A percentile compares a stretch with the other conserved stretches of the same genome.
Evolutionary conservation across 305 asterid genomes (phyloP).

Genomic region (Fraxinus baroniana): DNA sequence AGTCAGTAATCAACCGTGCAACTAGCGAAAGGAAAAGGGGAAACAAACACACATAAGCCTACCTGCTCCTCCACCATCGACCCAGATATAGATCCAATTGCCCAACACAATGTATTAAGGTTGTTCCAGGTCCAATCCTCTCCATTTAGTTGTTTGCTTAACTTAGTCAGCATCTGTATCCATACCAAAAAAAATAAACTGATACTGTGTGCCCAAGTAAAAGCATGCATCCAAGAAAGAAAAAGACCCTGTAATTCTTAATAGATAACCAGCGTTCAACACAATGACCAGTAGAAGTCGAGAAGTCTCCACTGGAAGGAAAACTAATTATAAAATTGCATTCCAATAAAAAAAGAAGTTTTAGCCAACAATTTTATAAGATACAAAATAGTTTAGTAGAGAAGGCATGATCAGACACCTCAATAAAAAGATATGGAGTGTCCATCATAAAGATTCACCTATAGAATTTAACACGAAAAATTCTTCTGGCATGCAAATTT

Average conservation of each 20-base stretch:
- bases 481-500: neutral
- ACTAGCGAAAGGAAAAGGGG: neutral
- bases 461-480: neutral
- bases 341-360: neutral
- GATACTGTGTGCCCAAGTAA: neutral
- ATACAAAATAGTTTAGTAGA: neutral
- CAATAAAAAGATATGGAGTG: neutral
- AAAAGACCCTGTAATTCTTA: neutral
- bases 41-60: neutral
- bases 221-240: neutral
- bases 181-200: constrained; percentile 2
- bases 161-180: constrained; percentile 81
- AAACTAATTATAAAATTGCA: neutral
- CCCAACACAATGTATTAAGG: constrained; percentile 98
- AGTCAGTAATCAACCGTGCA: neutral
- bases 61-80: constrained; percentile 99
- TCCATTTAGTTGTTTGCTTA: constrained; percentile 78
- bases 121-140: constrained; percentile 99
- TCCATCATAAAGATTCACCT: neutral
- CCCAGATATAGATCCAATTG: constrained; percentile 98
- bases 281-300: neutral
- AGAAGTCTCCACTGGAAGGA: neutral
- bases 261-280: neutral
- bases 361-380: neutral
- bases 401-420: neutral